Percentiles rank a stretch among this genome's conserved stretches.
These are phyloP conservation scores for Chaetomiaceae sp. DNA, from an alignment of 2,329 filamentous ascomycete species.

Conservation along the genomic window DNA sequence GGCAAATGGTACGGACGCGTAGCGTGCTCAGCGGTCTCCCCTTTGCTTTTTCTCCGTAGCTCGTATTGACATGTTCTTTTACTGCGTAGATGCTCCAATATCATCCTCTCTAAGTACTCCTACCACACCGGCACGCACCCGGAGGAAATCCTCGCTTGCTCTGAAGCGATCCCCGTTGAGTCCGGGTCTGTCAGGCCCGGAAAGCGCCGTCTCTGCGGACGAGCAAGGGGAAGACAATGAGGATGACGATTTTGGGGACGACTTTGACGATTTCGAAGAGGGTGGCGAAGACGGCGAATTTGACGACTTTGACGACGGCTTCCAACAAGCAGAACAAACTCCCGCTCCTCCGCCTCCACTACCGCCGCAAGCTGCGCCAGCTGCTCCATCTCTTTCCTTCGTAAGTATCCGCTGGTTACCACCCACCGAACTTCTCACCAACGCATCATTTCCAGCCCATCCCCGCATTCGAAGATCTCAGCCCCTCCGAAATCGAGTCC, in stretches of 20 bases:
- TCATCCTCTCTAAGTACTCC: constrained; percentile 31
- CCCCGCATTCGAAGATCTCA: constrained; percentile 61
- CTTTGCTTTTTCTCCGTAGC: constrained; percentile 16
- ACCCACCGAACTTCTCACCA: constrained; percentile 17
- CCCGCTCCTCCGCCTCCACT: constrained; percentile 16
- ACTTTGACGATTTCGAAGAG: constrained; percentile 60
- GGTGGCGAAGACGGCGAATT: constrained; percentile 52
- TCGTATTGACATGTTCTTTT: constrained; percentile 32
- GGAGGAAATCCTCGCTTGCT: constrained; percentile 30
- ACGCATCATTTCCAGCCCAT: constrained; percentile 59
- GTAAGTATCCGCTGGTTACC: constrained; percentile 20
- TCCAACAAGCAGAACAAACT: constrained; percentile 51
- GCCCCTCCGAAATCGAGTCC: constrained; percentile 54
- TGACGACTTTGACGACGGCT: constrained; percentile 69
- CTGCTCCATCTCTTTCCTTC: constrained; percentile 29
- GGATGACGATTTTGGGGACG: constrained; percentile 51
- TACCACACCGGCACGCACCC: constrained; percentile 28
- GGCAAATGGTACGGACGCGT: constrained; percentile 36
- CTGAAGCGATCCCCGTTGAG: constrained; percentile 23
- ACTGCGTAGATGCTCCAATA: constrained; percentile 36
- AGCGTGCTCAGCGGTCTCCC: constrained; percentile 25
- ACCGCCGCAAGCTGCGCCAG: constrained; percentile 26
- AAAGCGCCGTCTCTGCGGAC: constrained; percentile 22
- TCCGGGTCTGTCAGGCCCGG: constrained; percentile 19
- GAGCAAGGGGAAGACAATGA: constrained; percentile 30